Conservation (phyloP, 2,329 filamentous ascomycete species). For the Chrysoporthe puriensis region DNA sequence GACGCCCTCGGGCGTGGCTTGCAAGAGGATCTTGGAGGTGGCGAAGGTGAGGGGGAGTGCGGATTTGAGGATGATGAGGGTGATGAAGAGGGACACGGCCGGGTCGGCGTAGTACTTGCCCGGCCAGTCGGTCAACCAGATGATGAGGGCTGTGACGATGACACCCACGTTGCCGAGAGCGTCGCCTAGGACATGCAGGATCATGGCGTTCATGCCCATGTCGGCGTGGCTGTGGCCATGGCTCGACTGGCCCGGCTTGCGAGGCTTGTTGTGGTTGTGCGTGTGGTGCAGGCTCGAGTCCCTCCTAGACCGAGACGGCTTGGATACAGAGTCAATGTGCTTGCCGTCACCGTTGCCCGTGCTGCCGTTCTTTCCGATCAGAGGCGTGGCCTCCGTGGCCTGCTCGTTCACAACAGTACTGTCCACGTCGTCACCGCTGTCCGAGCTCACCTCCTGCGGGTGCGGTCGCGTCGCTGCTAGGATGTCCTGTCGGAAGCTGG, state of each 20-base stretch:
- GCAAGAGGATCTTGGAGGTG: constrained; percentile 85
- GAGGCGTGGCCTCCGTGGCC: constrained; percentile 44
- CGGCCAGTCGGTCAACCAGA: constrained; percentile 84
- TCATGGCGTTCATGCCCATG: constrained; percentile 91
- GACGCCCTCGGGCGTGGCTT: constrained; percentile 89
- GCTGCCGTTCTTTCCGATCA: constrained; percentile 36
- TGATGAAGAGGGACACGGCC: constrained; percentile 90
- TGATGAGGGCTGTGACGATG: constrained; percentile 80
- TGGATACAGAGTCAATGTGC: constrained; percentile 36
- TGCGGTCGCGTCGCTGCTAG: constrained; percentile 77
- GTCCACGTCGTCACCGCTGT: constrained; percentile 24
- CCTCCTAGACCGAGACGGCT: constrained; percentile 39
- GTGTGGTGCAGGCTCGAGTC: constrained; percentile 65
- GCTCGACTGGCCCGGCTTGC: constrained; percentile 62
- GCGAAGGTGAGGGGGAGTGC: constrained; percentile 79
- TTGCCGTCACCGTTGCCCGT: constrained; percentile 36
- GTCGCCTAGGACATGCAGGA: constrained; percentile 78
- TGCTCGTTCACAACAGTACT: constrained; percentile 35
- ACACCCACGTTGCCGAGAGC: constrained; percentile 86
- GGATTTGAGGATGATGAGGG: constrained; percentile 73
- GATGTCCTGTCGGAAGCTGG: constrained; percentile 89
- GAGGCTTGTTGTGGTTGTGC: constrained; percentile 82
- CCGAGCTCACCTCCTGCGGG: constrained; percentile 42
- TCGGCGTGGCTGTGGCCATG: constrained; percentile 81
- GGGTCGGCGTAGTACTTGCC: constrained; percentile 91